phyloP scores from a whole-genome alignment of 176 grass and related monocot species.

The Lolium multiflorum region DNA sequence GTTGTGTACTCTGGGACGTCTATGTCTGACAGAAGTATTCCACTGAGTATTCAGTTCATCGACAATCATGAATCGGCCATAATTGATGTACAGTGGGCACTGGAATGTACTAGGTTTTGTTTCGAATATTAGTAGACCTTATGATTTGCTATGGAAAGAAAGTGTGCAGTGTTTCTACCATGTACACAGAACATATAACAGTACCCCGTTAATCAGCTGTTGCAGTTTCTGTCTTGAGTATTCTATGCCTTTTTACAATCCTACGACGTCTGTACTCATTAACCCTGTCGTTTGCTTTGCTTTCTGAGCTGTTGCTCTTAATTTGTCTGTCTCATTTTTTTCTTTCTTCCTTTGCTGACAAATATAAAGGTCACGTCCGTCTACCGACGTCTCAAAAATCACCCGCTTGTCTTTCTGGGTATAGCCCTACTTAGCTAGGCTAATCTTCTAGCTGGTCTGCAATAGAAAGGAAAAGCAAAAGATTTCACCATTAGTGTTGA shows the following conservation, averaged over 20 bases:
- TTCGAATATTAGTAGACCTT: constrained; percentile 1
- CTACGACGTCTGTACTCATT: neutral
- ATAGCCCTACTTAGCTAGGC: constrained; percentile 13
- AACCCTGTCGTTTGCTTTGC: neutral
- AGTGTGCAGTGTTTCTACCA: neutral
- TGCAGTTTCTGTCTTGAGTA: neutral
- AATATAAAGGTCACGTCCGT: constrained; percentile 28
- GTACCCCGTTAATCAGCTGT: neutral
- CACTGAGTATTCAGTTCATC: constrained; percentile 7
- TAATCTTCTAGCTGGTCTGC: constrained; percentile 27
- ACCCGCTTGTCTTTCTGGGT: neutral
- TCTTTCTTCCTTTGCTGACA: neutral
- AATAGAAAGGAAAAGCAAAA: constrained; percentile 46
- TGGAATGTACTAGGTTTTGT: constrained; percentile 24
- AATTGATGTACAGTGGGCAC: neutral
- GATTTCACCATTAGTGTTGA: neutral
- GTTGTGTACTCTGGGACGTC: neutral
- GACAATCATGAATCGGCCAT: neutral
- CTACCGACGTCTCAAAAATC: constrained; percentile 27
- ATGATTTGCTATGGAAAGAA: constrained; percentile 15
- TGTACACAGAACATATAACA: neutral
- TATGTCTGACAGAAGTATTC: neutral
- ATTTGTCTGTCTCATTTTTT: neutral
- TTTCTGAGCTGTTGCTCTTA: neutral
- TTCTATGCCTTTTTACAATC: neutral